Evolutionary conservation across 2,329 filamentous ascomycete species (phyloP), one percentile per base, ranked within the genome.

Genomic region (Ophiostoma angusticollis): DNA sequence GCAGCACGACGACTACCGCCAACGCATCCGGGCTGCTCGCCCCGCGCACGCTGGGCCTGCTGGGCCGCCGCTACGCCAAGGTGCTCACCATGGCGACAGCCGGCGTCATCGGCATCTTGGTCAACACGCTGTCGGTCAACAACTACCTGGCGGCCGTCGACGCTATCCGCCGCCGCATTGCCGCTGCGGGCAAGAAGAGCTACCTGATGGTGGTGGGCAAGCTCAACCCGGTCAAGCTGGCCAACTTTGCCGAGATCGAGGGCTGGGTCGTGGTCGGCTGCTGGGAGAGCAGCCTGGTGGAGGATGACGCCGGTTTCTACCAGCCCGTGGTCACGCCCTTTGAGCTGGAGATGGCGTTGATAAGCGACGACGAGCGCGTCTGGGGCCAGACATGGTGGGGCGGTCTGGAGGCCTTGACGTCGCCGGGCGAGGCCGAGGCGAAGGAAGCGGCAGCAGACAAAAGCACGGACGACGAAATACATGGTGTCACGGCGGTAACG

Each of bases 121-220:
- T 98, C 59, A 96, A 96, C 59, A 98, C 91, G 0, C 74, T 98
- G 5, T 89, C 82, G 17, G 85, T 96, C 6, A 78, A 80, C 43
- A 93, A 95, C 56, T 96, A 95, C 62, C 70, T 95, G 46, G 65
- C 75, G 12, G 86, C 87, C 0, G 76, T 96, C 29, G 70, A 80
- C 12, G 70, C 80, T 39, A 70, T 95, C 23, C 78, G 82, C 43
- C 58, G 64, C 7, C 73, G 78, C 45, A 93, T 98, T 49, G 70
- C 74, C 0, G 70, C 67, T 0, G 83, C 84, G 0, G 87, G 86
- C 9, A 96, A 96, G 64, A 98, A 96, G 63, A 82, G 76, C 56
- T 98, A 98, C 58, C 84, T 89, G 2, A 84, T 98, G 34, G 91
- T 98, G 2, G 91, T 98, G 0, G 91, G 91, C 43, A 96, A 96